Base-by-base conservation (phyloP, 768 basidiomycete genomes). In the Tephrocybe rancida region DNA sequence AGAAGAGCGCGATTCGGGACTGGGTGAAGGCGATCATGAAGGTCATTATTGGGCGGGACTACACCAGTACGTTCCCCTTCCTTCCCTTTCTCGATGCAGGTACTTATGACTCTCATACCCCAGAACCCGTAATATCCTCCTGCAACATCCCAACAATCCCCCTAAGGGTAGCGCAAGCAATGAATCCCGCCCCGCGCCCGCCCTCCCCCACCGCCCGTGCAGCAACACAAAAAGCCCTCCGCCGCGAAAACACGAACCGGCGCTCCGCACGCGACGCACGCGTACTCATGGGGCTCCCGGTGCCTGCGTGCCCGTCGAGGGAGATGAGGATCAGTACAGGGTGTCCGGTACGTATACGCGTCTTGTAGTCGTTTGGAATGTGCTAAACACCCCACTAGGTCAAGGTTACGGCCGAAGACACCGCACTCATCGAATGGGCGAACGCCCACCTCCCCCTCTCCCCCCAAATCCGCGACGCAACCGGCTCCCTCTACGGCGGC, bases 1-100 rank as follows among this genome's bases (percentile, higher is more conserved):
- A 98, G 64, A 92, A 93, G 70, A 63, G 73, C 0, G 72, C 84
- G 32, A 81, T 97, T 44, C 85, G 97, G n/a, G 93, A 93, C 59
- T 98, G 97, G 96, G 98, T 98, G 97, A 99, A 98, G 74, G 93
- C 95, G 7, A 84, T 99, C 60, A 98, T 98, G 93, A 99, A 98
- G 68, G 93, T 96, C 2, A 98, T 96, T 11, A 99, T 99, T 61
- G 88, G 84, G 8, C 78, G 97, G 51, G 97, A 98, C 67, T 98
- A 95, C 66, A 82, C 88, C 8, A 89, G 94, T 95, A 63, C 34
- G 88, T 77, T 34, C 46, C 30, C 24, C 50, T 42, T 47, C 26
- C 44, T 39, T 37, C 24, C 7, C 6, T 29, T 42, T 11, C n/a
- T 4, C 21, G 25, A 14, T 42, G 21, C 55, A 39, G 13, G 35